These are phyloP conservation scores for Hericium alpestre DNA, from an alignment of 768 basidiomycete genomes.

Conservation along the genomic window DNA sequence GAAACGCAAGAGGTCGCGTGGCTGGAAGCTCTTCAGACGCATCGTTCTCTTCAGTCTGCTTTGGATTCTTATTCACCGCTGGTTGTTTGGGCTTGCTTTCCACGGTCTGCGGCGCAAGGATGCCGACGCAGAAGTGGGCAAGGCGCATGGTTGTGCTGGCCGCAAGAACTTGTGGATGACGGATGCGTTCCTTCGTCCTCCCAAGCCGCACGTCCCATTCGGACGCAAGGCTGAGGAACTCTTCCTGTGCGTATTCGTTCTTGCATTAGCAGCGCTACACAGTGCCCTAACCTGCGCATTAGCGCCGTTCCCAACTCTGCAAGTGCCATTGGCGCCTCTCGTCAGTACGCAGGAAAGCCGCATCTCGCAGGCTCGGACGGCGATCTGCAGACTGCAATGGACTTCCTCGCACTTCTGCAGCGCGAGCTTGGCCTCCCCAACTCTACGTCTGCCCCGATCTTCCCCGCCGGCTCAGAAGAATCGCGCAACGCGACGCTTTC, in stretches of 20 bases:
- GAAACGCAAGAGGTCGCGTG: not conserved
- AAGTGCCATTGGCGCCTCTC: slow-evolving; percentile 41
- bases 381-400: slow-evolving; percentile 53
- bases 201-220: slow-evolving; percentile 14
- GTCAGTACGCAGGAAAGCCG: slow-evolving; percentile 40
- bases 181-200: slow-evolving; percentile 12
- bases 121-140: not conserved
- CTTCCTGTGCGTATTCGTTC: slow-evolving; percentile 28
- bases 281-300: not conserved
- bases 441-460: slow-evolving; percentile 41
- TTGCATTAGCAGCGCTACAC: not conserved
- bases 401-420: slow-evolving; percentile 60
- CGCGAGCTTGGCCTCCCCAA: slow-evolving; percentile 43
- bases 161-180: slow-evolving; percentile 3
- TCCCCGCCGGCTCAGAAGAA: slow-evolving; percentile 53
- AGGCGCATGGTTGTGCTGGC: not conserved
- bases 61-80: slow-evolving; percentile 6
- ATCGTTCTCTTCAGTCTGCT: slow-evolving; percentile 3
- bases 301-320: slow-evolving; percentile 43
- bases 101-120: not conserved
- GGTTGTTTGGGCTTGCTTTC: slow-evolving; percentile 1
- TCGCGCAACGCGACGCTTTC: slow-evolving; percentile 60
- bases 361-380: slow-evolving; percentile 50
- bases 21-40: not conserved
- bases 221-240: slow-evolving; percentile 31